Evolutionary conservation across 345 rosid species (phyloP), one percentile per base, ranked within the genome.

Genomic region (Pistacia vera): DNA sequence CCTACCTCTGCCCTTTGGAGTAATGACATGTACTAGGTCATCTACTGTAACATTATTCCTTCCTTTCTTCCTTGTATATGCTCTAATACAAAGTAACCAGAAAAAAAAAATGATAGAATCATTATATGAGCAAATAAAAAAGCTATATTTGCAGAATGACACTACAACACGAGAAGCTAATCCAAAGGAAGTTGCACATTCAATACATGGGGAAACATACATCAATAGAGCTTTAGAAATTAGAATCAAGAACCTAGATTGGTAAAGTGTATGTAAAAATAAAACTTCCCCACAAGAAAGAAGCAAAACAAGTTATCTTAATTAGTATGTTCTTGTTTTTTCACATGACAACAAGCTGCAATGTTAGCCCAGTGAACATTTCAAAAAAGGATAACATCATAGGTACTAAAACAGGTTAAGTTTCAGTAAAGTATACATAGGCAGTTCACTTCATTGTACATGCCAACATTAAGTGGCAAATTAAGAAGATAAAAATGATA

Each of bases 1-100:
- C 65, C 7, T 49, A 91, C 98, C 97, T 91, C 98, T 91, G 80
- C 97, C 97, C 84, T 88, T 89, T 1, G 97, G 95, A 25, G 97
- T 90, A 59, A 94, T 90, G 28, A 85, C 88, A 75, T 89, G 87
- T 28, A 92, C 85, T 41, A 94, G 93, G 71, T 92, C 97, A 82
- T 94, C 98, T 25, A 92, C 88, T 11, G 91, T 90, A 14, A 92
- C 92, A 72, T 88, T 89, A 78, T 85, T 90, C 79, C 90, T 86
- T 17, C 94, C 97, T 80, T 91, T 91, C 87, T 94, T 87, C 90
- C 84, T 87, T 54, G 81, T 81, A 81, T 85, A 90, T 72, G 88
- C 92, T 90, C 96, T 94, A 57, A 68, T 77, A 44, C 25, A 73
- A 62, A 73, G 61, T 10, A 49, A 35, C 61, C 6, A 28, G 33